Base-by-base conservation (phyloP, 2,329 filamentous ascomycete species). In the Mycosphaerella arachidis region DNA sequence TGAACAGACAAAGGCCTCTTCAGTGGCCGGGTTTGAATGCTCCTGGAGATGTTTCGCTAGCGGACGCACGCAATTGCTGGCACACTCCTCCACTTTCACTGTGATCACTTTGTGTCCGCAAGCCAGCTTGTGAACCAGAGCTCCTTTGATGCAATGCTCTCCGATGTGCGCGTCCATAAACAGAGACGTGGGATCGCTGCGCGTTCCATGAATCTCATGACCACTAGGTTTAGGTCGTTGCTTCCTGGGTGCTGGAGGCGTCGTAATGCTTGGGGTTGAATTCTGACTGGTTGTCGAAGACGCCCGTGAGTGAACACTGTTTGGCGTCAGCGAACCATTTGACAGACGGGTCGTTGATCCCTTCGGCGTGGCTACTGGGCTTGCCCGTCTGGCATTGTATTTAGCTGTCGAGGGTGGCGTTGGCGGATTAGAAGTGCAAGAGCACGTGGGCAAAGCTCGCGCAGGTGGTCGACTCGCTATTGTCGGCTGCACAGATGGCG, bases 101-200 rank as follows among this genome's bases (percentile, higher is more conserved):
- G 65, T 68, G 16, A 67, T 59, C 24, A 67, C 48, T 37, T 63
- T 63, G 56, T 68, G 66, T 16, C 63, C 60, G 53, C 66, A 68
- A 1, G 60, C 33, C 20, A 59, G 33, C 16, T 55, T 33, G 52
- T 59, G 57, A 2, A 59, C 35, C 1, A 59, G 57, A 31, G 57
- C 51, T 43, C 52, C 52, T 3, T 9, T 16, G 27, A 59, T 55
- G 45, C 57, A 59, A n/a, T 52, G n/a, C 20, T 59, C 57, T 20
- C 27, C 57, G 12, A 59, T 27, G 33, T 54, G 51, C 7, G 10
- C 51, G 8, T 48, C 6, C 35, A 55, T n/a, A 24, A 55, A 59
- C 8, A 45, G 52, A n/a, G 57, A 51, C 37, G 20, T 13, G 13
- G 46, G 27, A 30, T 30, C 50, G n/a, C 3, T 12, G 3, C 29